Evolutionary conservation across 2,329 filamentous ascomycete genomes (phyloP).

Genomic region (Nannizzia gypsea): DNA sequence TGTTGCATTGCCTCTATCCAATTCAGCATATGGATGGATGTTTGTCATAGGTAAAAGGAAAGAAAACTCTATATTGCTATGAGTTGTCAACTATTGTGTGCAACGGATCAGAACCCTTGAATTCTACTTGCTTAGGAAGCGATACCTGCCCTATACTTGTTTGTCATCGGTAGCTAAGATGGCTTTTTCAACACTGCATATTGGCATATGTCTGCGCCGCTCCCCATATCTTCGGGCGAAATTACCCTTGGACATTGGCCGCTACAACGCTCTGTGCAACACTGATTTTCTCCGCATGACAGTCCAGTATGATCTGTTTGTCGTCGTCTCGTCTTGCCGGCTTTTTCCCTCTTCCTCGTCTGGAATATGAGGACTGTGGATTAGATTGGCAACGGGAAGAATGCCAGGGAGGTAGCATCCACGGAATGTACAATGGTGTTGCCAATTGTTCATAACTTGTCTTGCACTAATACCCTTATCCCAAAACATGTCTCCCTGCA

Average conservation of each 20-base stretch:
- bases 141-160: neutral
- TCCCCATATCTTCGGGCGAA: neutral
- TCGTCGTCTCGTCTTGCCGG: neutral
- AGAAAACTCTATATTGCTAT: conserved; percentile 3
- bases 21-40: conserved; percentile 1
- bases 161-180: neutral
- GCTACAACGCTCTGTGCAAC: neutral
- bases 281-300: neutral
- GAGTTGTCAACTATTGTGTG: conserved; percentile 4
- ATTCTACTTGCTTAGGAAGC: neutral
- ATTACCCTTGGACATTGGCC: neutral
- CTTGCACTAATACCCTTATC: neutral
- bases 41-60: conserved; percentile 1
- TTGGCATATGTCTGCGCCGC: neutral
- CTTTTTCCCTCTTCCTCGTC: neutral
- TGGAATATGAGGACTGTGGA: neutral
- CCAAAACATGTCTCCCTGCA: neutral
- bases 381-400: neutral
- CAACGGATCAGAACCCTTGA: neutral
- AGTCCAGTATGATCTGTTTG: conserved; percentile 2
- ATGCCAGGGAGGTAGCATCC: neutral
- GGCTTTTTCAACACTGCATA: neutral
- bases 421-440: neutral
- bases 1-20: neutral
- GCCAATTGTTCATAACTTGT: neutral